phyloP scores from a whole-genome alignment of 2,329 filamentous ascomycete species.

The Nemania serpens region DNA sequence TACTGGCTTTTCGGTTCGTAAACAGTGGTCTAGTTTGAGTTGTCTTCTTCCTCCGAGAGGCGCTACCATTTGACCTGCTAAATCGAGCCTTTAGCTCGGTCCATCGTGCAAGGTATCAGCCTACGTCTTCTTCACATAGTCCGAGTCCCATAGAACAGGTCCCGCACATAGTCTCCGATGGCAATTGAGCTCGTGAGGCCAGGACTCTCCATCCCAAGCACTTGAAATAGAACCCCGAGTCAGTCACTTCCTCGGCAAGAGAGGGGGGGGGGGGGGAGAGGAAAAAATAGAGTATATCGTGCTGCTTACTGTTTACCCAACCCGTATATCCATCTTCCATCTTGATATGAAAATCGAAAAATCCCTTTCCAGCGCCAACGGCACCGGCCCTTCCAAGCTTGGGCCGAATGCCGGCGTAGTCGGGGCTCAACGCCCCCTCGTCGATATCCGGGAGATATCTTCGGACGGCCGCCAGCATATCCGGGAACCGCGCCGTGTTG shows the following conservation, averaged over 20 bases:
- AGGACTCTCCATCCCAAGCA: constrained; percentile 91
- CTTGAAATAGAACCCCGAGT: constrained; percentile 4
- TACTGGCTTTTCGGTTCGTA: too few relatives aligned
- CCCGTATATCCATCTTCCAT: constrained; percentile 78
- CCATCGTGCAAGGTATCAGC: too few relatives aligned
- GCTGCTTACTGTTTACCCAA: constrained; percentile 69
- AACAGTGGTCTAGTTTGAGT: too few relatives aligned
- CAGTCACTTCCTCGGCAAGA: background rate
- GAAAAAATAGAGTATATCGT: background rate
- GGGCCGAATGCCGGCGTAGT: constrained; percentile 91
- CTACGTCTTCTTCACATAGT: background rate
- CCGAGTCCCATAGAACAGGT: constrained; percentile 50
- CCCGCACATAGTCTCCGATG: constrained; percentile 76
- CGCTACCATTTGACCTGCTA: background rate
- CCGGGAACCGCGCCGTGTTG: constrained; percentile 63
- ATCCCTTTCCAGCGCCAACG: constrained; percentile 67
- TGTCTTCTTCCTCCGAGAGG: too few relatives aligned
- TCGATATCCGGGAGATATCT: constrained; percentile 80
- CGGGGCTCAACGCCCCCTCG: constrained; percentile 66
- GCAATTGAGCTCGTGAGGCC: constrained; percentile 86
- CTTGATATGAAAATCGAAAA: constrained; percentile 82
- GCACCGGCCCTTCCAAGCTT: constrained; percentile 70
- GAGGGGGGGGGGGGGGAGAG: background rate
- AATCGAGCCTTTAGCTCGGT: background rate
- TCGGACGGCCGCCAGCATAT: constrained; percentile 75